These are phyloP conservation scores for Colletotrichum cereale DNA, from an alignment of 2,329 filamentous ascomycete species.

Conservation along the genomic window DNA sequence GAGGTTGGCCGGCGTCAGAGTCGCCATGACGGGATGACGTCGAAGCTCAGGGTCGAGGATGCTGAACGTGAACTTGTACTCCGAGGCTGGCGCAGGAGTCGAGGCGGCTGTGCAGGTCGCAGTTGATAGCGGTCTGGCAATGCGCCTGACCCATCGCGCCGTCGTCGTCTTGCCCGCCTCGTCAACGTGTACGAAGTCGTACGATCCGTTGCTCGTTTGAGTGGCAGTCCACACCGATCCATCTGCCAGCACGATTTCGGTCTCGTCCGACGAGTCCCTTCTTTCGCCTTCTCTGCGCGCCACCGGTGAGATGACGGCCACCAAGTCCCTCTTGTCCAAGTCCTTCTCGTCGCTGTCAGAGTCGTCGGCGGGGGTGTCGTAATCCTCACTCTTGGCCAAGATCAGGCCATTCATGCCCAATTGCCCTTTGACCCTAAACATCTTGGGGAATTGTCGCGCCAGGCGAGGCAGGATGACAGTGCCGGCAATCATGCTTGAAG, in stretches of 20 bases:
- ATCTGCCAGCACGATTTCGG: conserved; percentile 76
- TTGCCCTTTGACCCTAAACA: conserved; percentile 73
- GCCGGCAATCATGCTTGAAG: conserved; percentile 70
- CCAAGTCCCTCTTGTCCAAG: conserved; percentile 63
- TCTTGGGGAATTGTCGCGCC: conserved; percentile 70
- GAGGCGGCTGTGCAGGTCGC: conserved; percentile 41
- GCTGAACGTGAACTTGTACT: conserved; percentile 79
- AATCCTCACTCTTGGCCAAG: conserved; percentile 78
- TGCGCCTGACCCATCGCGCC: conserved; percentile 76
- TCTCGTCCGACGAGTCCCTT: conserved; percentile 61
- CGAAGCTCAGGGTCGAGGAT: conserved; percentile 77
- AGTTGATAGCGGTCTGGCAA: conserved; percentile 43
- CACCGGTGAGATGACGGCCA: conserved; percentile 74
- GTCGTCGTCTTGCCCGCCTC: conserved; percentile 69
- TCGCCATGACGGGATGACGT: conserved; percentile 81
- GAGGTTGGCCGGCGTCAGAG: conserved; percentile 72
- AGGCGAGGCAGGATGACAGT: conserved; percentile 70
- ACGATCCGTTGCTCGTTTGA: conserved; percentile 67
- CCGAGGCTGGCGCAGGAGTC: conserved; percentile 48
- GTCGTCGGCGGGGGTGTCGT: conserved; percentile 57
- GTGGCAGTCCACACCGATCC: conserved; percentile 70
- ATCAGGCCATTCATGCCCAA: conserved; percentile 78
- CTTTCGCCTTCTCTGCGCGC: conserved; percentile 61
- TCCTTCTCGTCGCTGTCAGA: conserved; percentile 65
- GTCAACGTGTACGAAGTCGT: conserved; percentile 74